Evolutionary conservation across 345 rosid genomes (phyloP).

Genomic region (Carallia pectinifolia): DNA sequence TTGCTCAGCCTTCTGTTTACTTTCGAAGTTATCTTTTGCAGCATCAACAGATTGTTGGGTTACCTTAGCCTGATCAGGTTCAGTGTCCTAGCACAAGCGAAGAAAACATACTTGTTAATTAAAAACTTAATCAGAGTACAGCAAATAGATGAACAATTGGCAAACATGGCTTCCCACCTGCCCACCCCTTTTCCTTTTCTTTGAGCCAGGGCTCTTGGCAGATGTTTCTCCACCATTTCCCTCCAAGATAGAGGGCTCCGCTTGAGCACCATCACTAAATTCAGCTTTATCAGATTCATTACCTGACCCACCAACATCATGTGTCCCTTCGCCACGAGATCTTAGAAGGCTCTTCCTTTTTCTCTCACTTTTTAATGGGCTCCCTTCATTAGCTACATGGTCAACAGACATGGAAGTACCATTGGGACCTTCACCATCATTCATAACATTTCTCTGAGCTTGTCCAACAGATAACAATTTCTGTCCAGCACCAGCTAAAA

Average conservation of each 20-base stretch:
- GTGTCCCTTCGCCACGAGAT: slow-evolving; percentile 55
- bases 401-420: slow-evolving; percentile 46
- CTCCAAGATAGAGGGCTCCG: slow-evolving; percentile 45
- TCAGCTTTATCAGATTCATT: slow-evolving; percentile 84
- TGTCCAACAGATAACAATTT: slow-evolving; percentile 37
- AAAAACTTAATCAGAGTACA: background rate
- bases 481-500: slow-evolving; percentile 28
- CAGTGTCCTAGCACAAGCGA: slow-evolving; percentile 44
- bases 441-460: slow-evolving; percentile 45
- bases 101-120: background rate
- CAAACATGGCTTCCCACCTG: slow-evolving; percentile 39
- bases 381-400: slow-evolving; percentile 36
- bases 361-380: slow-evolving; percentile 44
- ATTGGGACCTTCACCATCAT: slow-evolving; percentile 49
- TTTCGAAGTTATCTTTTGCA: slow-evolving; percentile 47
- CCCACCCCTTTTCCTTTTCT: slow-evolving; percentile 75
- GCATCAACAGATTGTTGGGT: slow-evolving; percentile 49
- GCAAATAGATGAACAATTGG: slow-evolving; percentile 11
- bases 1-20: slow-evolving; percentile 52
- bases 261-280: slow-evolving; percentile 58
- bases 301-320: slow-evolving; percentile 58
- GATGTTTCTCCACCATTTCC: slow-evolving; percentile 50
- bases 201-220: slow-evolving; percentile 44
- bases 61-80: slow-evolving; percentile 47
- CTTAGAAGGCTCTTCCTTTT: slow-evolving; percentile 42